These are phyloP conservation scores for Tolypocladium tropicale DNA, from an alignment of 2,329 filamentous ascomycete species.

Conservation along the genomic window DNA sequence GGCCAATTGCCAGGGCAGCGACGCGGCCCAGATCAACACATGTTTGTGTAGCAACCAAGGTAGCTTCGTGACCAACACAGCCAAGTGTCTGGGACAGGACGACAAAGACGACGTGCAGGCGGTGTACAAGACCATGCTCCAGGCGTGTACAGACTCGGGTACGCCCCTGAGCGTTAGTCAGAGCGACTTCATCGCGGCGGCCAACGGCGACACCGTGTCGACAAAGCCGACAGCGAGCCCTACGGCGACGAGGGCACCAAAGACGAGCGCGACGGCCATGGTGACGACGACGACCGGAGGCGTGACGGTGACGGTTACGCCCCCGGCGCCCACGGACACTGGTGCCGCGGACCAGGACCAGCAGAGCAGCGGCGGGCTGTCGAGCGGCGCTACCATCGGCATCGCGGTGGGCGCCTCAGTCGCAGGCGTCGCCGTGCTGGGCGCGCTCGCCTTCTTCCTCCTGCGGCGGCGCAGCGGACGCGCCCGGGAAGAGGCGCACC, in stretches of 20 bases:
- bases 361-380: constrained; percentile 13
- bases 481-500: constrained; percentile 16
- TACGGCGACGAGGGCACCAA: not conserved
- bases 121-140: constrained; percentile 33
- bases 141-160: constrained; percentile 31
- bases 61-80: constrained; percentile 36
- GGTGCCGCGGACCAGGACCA: not conserved
- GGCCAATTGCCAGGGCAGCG: constrained; percentile 30
- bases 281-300: constrained; percentile 2
- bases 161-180: constrained; percentile 32
- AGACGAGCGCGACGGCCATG: not conserved
- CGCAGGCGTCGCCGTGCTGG: constrained; percentile 16
- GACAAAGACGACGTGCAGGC: constrained; percentile 23
- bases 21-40: constrained; percentile 29
- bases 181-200: constrained; percentile 26
- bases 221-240: not conserved
- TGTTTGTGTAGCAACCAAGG: constrained; percentile 41
- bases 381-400: constrained; percentile 26
- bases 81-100: constrained; percentile 31
- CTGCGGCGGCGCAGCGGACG: constrained; percentile 16
- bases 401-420: constrained; percentile 26
- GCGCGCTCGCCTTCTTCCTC: constrained; percentile 12
- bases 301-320: constrained; percentile 1
- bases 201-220: not conserved
- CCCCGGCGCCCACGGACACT: not conserved